These are phyloP conservation scores for Lipomyces mesembrius DNA, from an alignment of 805 yeast genomes.

Conservation along the genomic window DNA sequence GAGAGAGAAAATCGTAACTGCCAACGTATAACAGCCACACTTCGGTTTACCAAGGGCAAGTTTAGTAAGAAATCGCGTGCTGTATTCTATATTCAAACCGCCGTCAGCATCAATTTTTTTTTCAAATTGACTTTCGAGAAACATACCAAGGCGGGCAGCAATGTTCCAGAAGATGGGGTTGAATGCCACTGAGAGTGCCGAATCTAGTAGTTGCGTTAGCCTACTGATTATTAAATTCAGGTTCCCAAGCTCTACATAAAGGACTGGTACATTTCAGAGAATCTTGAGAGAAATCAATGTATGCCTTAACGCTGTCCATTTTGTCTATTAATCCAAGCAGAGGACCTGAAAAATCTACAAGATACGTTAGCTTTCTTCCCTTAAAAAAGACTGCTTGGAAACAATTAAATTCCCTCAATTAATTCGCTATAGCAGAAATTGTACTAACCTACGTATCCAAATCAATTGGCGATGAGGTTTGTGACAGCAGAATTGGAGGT, in stretches of 20 bases:
- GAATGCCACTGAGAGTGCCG: slow-evolving; percentile 75
- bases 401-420: not conserved
- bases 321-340: not conserved
- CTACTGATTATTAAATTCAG: not conserved
- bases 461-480: not conserved
- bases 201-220: slow-evolving; percentile 44
- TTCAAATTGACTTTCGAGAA: not conserved
- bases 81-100: slow-evolving; percentile 59
- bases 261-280: slow-evolving; percentile 21
- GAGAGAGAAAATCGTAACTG: slow-evolving; percentile 78
- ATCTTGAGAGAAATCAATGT: slow-evolving; percentile 27
- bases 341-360: no score
- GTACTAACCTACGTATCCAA: not conserved
- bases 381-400: not conserved
- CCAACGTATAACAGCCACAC: slow-evolving; percentile 83
- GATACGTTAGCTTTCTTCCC: no score
- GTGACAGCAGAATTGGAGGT: not conserved
- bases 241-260: not conserved
- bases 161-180: slow-evolving; percentile 96
- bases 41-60: slow-evolving; percentile 66
- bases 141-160: slow-evolving; percentile 69
- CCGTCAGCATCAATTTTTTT: not conserved
- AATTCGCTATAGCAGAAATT: not conserved
- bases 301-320: slow-evolving; percentile 1
- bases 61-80: slow-evolving; percentile 75